These are phyloP conservation scores for Myxozyma mucilagina DNA, from an alignment of 805 yeast species.

Conservation along the genomic window DNA sequence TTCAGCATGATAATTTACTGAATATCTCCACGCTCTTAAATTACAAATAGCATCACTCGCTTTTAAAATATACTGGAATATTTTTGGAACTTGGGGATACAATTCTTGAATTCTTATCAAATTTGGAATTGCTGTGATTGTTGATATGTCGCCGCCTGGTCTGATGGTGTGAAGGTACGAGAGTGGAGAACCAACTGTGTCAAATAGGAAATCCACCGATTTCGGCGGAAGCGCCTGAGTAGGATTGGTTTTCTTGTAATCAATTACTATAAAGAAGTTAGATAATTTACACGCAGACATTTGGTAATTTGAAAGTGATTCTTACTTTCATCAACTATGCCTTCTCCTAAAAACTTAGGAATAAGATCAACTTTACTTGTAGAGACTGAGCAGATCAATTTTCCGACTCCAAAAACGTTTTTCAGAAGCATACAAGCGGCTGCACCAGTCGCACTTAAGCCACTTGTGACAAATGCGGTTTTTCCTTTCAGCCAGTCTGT, in stretches of 20 bases:
- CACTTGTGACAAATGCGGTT: conserved; percentile 30
- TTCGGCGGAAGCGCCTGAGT: conserved; percentile 19
- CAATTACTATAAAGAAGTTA: conserved; percentile 14
- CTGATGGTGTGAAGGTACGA: conserved; percentile 21
- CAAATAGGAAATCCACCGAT: conserved; percentile 29
- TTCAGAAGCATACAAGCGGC: conserved; percentile 32
- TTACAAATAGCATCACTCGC: background rate
- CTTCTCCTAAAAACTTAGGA: conserved; percentile 28
- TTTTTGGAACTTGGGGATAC: background rate
- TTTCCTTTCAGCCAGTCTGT: conserved; percentile 12
- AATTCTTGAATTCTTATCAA: background rate
- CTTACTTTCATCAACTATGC: conserved; percentile 22
- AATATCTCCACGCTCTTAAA: conserved; percentile 9
- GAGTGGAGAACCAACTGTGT: conserved; percentile 26
- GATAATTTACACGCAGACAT: too few relatives aligned
- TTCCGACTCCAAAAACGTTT: conserved; percentile 31
- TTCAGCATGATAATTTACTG: conserved; percentile 11
- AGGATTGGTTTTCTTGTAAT: conserved; percentile 31
- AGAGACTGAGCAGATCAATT: conserved; percentile 33
- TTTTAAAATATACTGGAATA: background rate
- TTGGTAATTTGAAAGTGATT: too few relatives aligned
- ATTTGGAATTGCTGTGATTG: conserved; percentile 23
- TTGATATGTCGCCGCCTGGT: conserved; percentile 23
- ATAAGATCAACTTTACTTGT: conserved; percentile 28
- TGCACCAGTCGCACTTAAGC: conserved; percentile 25